Evolutionary conservation across 2,329 filamentous ascomycete genomes (phyloP).

Genomic region (Shiraia bambusicola): DNA sequence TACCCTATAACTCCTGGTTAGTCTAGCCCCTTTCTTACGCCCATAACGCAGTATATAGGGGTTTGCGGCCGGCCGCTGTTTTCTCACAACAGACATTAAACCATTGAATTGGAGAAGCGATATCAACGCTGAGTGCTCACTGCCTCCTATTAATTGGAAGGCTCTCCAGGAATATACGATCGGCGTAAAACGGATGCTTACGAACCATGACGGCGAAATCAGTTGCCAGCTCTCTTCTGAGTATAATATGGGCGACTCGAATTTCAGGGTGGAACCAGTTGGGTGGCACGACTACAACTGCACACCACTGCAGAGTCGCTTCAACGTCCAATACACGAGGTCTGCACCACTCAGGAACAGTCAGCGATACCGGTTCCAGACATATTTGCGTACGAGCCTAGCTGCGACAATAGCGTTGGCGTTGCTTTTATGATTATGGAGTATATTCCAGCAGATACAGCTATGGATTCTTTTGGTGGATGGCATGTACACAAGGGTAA

Average conservation of each 20-base stretch:
- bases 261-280: constrained; percentile 6
- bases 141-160: constrained; percentile 2
- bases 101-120: constrained; percentile 4
- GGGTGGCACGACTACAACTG: constrained; percentile 7
- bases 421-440: constrained; percentile 37
- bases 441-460: constrained; percentile 31
- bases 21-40: too few relatives aligned
- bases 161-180: constrained; percentile 7
- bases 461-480: constrained; percentile 20
- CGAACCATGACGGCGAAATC: constrained; percentile 1
- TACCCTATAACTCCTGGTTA: too few relatives aligned
- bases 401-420: constrained; percentile 20
- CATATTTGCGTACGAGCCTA: constrained; percentile 26
- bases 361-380: constrained; percentile 19
- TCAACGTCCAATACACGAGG: constrained; percentile 5
- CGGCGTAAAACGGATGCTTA: constrained; percentile 1
- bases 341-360: constrained; percentile 1
- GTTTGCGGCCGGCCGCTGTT: too few relatives aligned
- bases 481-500: constrained; percentile 5
- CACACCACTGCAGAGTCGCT: constrained; percentile 3
- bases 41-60: too few relatives aligned
- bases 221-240: not conserved
- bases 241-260: constrained; percentile 4
- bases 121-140: constrained; percentile 4
- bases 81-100: not conserved